Conservation (phyloP, 1,139 yeast genomes). For the Suhomyces kunorum region DNA sequence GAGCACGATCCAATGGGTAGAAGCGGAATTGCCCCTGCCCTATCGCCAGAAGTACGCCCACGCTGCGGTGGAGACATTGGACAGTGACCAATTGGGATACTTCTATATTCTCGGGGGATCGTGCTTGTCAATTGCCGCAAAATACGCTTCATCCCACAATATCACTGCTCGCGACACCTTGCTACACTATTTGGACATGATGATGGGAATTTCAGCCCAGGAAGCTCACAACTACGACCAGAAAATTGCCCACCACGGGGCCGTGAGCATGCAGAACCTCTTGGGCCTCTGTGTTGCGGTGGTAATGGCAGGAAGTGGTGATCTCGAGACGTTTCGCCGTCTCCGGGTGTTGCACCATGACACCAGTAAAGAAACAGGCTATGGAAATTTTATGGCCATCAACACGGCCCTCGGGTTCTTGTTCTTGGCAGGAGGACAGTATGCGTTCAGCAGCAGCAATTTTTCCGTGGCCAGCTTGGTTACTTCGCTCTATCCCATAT, state of each 20-base stretch:
- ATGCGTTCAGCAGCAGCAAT: constrained; percentile 66
- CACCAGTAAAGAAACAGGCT: constrained; percentile 49
- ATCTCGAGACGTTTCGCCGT: constrained; percentile 72
- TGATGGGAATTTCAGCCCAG: constrained; percentile 54
- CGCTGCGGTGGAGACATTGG: constrained; percentile 32
- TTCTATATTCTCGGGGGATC: constrained; percentile 75
- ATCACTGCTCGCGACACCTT: constrained; percentile 56
- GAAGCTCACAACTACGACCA: constrained; percentile 59
- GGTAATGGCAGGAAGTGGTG: constrained; percentile 92
- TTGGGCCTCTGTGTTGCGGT: constrained; percentile 66
- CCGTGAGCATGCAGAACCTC: constrained; percentile 58
- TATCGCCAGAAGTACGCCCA: constrained; percentile 33
- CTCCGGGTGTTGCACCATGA: constrained; percentile 68
- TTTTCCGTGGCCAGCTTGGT: constrained; percentile 74
- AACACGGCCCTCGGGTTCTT: constrained; percentile 85
- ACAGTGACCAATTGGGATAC: constrained; percentile 65
- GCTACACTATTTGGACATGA: constrained; percentile 60
- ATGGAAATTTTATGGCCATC: constrained; percentile 76
- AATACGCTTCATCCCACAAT: constrained; percentile 72
- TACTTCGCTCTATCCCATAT: constrained; percentile 73
- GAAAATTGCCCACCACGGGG: constrained; percentile 56
- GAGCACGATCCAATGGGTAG: constrained; percentile 60
- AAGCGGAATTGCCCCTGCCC: constrained; percentile 52
- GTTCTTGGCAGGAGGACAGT: constrained; percentile 92
- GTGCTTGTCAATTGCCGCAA: constrained; percentile 73